Evolutionary conservation across 78 protist genomes (phyloP).

Genomic region (Emiliania huxleyi): DNA sequence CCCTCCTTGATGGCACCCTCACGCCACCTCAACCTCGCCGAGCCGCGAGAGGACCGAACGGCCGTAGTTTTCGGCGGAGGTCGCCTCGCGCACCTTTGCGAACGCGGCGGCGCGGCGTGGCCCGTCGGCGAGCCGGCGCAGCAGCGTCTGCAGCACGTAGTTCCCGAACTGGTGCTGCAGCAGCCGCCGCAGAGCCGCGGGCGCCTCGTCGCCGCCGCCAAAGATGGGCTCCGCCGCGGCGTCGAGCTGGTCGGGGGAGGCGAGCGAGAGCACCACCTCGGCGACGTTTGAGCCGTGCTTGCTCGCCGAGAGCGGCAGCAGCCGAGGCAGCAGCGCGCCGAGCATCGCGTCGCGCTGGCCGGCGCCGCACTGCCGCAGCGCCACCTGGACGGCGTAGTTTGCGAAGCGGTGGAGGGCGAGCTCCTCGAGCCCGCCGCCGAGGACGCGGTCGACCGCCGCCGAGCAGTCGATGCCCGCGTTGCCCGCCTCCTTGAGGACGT

Average conservation of each 20-base stretch:
- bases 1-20: no score
- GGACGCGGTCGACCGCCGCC: background rate
- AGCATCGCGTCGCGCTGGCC: background rate
- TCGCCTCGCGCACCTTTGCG: background rate
- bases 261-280: background rate
- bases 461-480: background rate
- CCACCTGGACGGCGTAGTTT: background rate
- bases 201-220: background rate
- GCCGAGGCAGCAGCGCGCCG: background rate
- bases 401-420: background rate
- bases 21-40: background rate
- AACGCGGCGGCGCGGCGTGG: background rate
- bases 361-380: background rate
- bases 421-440: background rate
- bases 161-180: background rate
- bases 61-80: background rate
- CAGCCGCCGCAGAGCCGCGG: background rate
- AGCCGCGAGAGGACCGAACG: background rate
- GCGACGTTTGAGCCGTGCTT: background rate
- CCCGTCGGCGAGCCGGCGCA: background rate
- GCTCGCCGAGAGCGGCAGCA: background rate
- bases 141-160: slow-evolving; percentile 14
- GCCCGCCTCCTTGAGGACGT: background rate
- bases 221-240: background rate
- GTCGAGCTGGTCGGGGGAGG: background rate